Base-by-base conservation (phyloP, 2,329 filamentous ascomycete species). In the Penicillium rolfsii region DNA sequence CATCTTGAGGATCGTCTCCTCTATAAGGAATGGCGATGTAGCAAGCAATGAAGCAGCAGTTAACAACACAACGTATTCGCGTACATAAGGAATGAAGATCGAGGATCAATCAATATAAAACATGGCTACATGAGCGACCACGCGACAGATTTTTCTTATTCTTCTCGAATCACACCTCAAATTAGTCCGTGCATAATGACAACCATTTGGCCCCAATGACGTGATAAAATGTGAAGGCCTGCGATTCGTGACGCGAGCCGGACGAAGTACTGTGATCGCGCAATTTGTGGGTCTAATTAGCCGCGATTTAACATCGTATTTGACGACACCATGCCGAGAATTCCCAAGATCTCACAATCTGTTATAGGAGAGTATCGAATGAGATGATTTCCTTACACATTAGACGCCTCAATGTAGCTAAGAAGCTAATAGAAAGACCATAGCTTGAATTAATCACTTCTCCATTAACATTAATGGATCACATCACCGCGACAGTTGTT, bases 1-100 rank as follows among this genome's bases (percentile, higher is more conserved):
- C 67, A 71, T 71, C 14, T 46, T 58, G 59, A 53, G 48, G 7
- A 28, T 48, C 26, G 16, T 52, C 45, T 36, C 59, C 45, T 12
- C 35, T 16, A 7, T 30, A 16, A 38, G 54, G 45, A 19, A 26
- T 38, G n/a, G 33, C 7, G 43, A 52, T 22, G 41, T 33, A 26
- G 41, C 12, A 36, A 7, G 30, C 19, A 54, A 33, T 22, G 8
- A 40, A 33, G 5, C 41, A 55, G 28, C 12, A 28, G 45, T 33
- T 28, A 2, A 36, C 7, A 28, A 22, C 14, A 11, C 12, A 19
- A 55, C 48, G 30, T 30, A 46, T 33, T 7, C n/a, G 28, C 30
- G n/a, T 46, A 12, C 38, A 50, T 33, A 22, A n/a, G 43, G 16
- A 41, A 19, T 8, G n/a, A 41, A 40, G 6, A 26, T 55, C 22